phyloP scores from a whole-genome alignment of 192 early-diverging fungal genomes.

The Entophlyctis luteolus region DNA sequence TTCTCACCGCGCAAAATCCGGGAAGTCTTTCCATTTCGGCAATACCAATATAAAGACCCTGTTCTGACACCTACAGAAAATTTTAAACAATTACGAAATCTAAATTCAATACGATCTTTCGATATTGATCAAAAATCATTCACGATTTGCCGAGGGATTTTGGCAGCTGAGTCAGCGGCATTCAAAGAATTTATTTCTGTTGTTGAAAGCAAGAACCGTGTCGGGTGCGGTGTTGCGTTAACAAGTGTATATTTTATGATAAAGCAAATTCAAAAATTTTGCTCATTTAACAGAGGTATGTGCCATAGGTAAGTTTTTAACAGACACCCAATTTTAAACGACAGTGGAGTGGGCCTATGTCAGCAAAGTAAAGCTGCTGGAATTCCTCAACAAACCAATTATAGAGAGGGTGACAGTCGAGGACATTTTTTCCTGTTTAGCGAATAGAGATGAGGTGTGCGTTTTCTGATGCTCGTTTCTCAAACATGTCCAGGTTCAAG shows the following conservation, averaged over 20 bases:
- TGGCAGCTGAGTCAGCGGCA: background rate
- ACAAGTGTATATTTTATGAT: conserved; percentile 1
- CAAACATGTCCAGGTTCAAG: background rate
- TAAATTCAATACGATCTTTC: background rate
- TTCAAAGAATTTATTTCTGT: background rate
- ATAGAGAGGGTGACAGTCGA: background rate
- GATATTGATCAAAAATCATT: background rate
- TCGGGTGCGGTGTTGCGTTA: background rate
- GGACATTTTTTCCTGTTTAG: conserved; percentile 6
- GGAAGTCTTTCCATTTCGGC: background rate
- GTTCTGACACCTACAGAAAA: conserved; percentile 4
- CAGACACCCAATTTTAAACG: background rate
- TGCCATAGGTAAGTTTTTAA: background rate
- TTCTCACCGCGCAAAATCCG: background rate
- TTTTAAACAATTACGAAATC: background rate
- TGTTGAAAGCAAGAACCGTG: background rate
- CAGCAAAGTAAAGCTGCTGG: background rate
- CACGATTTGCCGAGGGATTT: background rate
- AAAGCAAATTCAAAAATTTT: conserved; percentile 7
- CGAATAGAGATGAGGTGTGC: conserved; percentile 7
- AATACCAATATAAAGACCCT: background rate
- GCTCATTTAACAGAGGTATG: background rate
- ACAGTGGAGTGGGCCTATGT: conserved; percentile 22
- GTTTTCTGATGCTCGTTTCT: background rate
- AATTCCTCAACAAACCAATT: conserved; percentile 6